A percentile compares a stretch with the other conserved stretches of the same genome.
phyloP scores from a whole-genome alignment of 306 rosid genomes.

The Astragalus glycyphyllos region DNA sequence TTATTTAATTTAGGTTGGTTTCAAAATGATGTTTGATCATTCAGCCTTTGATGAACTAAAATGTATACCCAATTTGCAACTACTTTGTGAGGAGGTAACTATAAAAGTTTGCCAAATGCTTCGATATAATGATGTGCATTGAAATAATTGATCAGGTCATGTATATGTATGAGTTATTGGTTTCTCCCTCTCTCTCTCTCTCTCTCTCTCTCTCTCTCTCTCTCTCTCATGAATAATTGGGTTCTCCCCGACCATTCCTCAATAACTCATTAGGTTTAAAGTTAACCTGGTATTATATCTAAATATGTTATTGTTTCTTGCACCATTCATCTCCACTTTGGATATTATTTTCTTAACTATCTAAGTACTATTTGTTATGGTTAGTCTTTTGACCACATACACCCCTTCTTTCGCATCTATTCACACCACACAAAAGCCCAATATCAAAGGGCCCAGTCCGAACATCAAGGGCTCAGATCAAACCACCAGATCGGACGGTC shows the following conservation, averaged over 20 bases:
- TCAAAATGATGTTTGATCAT: background rate
- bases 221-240: constrained; percentile 1
- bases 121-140: constrained; percentile 14
- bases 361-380: no score
- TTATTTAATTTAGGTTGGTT: constrained; percentile 7
- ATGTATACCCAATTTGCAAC: background rate
- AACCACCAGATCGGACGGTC: no score
- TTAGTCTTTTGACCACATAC: no score
- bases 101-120: constrained; percentile 16
- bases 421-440: no score
- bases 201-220: background rate
- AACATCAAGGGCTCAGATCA: no score
- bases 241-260: background rate
- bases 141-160: background rate
- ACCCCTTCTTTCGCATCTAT: no score
- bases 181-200: background rate
- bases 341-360: no score
- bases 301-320: no score
- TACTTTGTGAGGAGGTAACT: constrained; percentile 11
- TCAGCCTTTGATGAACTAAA: constrained; percentile 14
- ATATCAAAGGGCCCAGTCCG: no score
- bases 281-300: no score
- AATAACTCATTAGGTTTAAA: background rate
- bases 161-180: background rate
- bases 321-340: no score